Conservation (phyloP, 371 early-diverging fungal species). For the Mucor circinelloides region DNA sequence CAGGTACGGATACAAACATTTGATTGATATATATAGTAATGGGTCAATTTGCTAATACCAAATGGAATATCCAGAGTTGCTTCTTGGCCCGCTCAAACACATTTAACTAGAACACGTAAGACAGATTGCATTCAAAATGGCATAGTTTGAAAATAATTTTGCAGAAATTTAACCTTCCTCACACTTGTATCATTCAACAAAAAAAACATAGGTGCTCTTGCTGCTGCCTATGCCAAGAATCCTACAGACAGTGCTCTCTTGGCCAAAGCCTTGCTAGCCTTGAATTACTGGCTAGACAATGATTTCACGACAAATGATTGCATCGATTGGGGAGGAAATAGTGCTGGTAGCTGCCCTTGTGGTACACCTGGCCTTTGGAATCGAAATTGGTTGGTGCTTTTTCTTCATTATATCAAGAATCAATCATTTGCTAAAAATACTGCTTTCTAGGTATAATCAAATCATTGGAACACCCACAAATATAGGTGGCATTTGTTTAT, state of each 20-base stretch:
- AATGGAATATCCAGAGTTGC: constrained; percentile 19
- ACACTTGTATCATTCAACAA: background rate
- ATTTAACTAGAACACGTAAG: constrained; percentile 29
- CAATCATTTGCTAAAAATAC: no score
- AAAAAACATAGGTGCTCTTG: constrained; percentile 13
- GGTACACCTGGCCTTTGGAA: constrained; percentile 42
- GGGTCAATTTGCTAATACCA: background rate
- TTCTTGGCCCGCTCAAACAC: constrained; percentile 31
- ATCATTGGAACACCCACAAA: constrained; percentile 23
- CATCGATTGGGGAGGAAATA: constrained; percentile 20
- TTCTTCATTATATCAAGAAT: background rate
- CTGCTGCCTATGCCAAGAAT: constrained; percentile 2
- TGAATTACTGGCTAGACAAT: constrained; percentile 35
- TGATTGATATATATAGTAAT: background rate
- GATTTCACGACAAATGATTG: constrained; percentile 27
- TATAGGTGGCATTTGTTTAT: constrained; percentile 28
- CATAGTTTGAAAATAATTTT: background rate
- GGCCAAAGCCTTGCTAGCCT: constrained; percentile 6
- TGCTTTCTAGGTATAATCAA: constrained; percentile 13
- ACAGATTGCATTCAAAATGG: background rate
- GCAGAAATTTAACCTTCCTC: background rate
- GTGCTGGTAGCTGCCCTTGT: constrained; percentile 30
- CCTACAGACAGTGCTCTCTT: constrained; percentile 6
- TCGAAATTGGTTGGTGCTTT: constrained; percentile 26
- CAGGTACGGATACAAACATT: constrained; percentile 2